phyloP scores from a whole-genome alignment of 2,329 filamentous ascomycete genomes.

The Aspergillus cejpii region DNA sequence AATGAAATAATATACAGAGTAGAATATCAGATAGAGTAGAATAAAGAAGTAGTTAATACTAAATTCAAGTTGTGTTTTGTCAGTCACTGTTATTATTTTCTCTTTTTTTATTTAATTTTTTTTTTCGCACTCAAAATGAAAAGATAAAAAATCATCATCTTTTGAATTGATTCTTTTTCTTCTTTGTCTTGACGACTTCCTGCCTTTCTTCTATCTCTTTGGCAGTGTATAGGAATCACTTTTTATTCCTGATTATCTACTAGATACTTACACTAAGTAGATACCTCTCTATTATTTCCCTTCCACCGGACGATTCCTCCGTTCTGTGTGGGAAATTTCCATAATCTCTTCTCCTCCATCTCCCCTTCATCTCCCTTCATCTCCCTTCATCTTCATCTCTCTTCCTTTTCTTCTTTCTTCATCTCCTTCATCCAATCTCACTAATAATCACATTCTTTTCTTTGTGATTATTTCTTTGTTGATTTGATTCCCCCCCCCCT shows the following conservation, averaged over 20 bases:
- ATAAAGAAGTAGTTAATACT: too few species aligned
- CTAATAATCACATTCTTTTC: slow-evolving; percentile 2
- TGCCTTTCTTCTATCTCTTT: background rate
- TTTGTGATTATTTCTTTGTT: slow-evolving; percentile 16
- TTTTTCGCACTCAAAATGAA: background rate
- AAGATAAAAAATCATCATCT: background rate
- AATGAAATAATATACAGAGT: too few species aligned
- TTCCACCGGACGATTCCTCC: slow-evolving; percentile 5
- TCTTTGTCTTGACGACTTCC: background rate
- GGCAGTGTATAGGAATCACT: background rate
- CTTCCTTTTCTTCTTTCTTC: slow-evolving; percentile 15
- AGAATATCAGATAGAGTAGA: too few species aligned
- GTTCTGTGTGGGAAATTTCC: slow-evolving; percentile 4
- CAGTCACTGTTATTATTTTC: background rate
- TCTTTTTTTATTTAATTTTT: background rate
- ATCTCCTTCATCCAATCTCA: slow-evolving; percentile 4
- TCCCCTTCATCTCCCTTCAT: slow-evolving; percentile 6
- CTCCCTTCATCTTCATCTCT: slow-evolving; percentile 1
- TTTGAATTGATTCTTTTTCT: background rate
- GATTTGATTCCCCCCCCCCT: slow-evolving; percentile 11
- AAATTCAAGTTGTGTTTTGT: too few species aligned
- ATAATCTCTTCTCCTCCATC: background rate
- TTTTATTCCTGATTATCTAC: background rate
- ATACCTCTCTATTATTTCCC: slow-evolving; percentile 1
- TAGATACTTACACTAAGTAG: background rate